Evolutionary conservation across 495 filamentous ascomycete genomes (phyloP), one percentile per base, ranked within the genome.

Genomic region (Penicillium argentinense): DNA sequence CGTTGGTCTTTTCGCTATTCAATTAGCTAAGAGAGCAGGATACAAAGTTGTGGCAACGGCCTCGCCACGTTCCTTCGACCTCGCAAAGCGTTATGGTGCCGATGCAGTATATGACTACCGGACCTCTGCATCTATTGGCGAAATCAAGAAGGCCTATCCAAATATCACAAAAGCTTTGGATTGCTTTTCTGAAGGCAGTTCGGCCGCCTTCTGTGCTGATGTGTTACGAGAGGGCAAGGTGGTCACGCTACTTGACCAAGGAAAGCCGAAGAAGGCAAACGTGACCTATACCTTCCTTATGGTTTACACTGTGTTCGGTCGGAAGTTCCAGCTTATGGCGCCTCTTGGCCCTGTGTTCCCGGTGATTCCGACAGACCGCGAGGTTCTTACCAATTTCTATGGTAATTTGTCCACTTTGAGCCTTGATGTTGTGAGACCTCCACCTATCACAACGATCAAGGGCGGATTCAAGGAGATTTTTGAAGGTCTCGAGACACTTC

Each of bases 61-160:
- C 14, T 29, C 28, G 11, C 45, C 54, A 12, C 49, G 46, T 3
- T 71, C 71, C 12, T 54, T 64, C 25, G 60, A 60, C 11, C 56
- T 59, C 14, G 66, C 68, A 4, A 66, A 63, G 39, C 17, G 40
- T 3, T 58, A 66, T 17, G 73, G 72, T 11, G 73, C 72, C 1
- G 53, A 45, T 16, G 23, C 54, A 1, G 56, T 58, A 2, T 69
- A 69, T 43, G 67, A 76, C 39, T 67, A 74, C 42, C 45, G 36
- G 30, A 22, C 17, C 33, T 25, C 39, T 22, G 41, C 45, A 17
- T 34, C 48, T 18, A 25, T 30, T 0, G 39, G 39, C 13, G 36
- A 53, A 5, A 53, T 53, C 2, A 33, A 22, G 19, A 38, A 24
- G 13, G 58, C 36, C 2, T 56, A 58, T 40, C 51, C 54, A 1